Percentiles rank a stretch among this genome's conserved stretches.
These are phyloP conservation scores for Orbilia blumenaviensis DNA, from an alignment of 2,329 filamentous ascomycete species.

Conservation along the genomic window DNA sequence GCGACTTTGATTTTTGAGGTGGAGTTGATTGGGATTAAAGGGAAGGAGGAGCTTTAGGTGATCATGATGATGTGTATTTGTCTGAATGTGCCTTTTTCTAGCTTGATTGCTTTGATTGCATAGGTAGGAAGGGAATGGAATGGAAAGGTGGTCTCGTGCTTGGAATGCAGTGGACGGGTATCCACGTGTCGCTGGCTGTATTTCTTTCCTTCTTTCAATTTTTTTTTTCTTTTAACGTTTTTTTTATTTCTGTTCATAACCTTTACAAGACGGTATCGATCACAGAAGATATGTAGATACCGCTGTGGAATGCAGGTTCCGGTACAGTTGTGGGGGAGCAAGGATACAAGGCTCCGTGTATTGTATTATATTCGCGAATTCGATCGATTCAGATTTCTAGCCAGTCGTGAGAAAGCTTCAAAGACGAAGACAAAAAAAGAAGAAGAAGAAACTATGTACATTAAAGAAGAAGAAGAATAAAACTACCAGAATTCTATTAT, in stretches of 20 bases:
- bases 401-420: not conserved
- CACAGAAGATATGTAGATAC: no score
- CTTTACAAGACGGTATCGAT: no score
- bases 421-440: not conserved
- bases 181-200: no score
- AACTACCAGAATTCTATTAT: not conserved
- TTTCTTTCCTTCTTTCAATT: no score
- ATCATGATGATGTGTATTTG: no score
- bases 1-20: slow-evolving; percentile 79
- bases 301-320: not conserved
- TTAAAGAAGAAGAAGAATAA: not conserved
- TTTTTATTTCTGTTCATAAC: no score
- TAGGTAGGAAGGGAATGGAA: not conserved
- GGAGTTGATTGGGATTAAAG: slow-evolving; percentile 80
- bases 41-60: slow-evolving; percentile 35
- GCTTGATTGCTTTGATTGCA: not conserved
- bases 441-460: not conserved
- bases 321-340: not conserved
- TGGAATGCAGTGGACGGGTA: no score
- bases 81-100: not conserved
- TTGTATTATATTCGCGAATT: not conserved
- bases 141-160: no score
- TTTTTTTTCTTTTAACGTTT: no score
- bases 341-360: not conserved
- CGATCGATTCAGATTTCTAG: not conserved